A percentile compares a stretch with the other conserved stretches of the same genome.
Conservation (phyloP, 176 grass and related monocot species). For the Phyllostachys edulis region DNA sequence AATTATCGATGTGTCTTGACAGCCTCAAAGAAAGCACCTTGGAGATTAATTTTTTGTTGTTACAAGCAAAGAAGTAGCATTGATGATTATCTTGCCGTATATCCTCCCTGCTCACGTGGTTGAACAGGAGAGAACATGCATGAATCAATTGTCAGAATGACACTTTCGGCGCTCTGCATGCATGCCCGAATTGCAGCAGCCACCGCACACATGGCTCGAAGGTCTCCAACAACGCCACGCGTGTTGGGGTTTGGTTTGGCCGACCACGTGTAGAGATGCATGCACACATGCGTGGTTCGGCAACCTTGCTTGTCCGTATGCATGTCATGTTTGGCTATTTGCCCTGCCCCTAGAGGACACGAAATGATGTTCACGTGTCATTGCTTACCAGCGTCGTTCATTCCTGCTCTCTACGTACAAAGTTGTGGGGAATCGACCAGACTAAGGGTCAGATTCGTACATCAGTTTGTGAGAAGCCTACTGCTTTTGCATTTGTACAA, state of each 20-base stretch:
- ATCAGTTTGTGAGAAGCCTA: neutral
- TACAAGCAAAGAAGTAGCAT: neutral
- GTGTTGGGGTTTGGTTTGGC: neutral
- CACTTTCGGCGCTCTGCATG: conserved; percentile 17
- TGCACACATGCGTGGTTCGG: neutral
- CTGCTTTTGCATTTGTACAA: no score
- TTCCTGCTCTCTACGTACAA: neutral
- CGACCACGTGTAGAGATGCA: no score
- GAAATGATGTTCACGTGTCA: neutral
- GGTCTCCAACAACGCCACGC: neutral
- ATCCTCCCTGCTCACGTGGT: neutral
- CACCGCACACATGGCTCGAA: neutral
- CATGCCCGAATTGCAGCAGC: neutral
- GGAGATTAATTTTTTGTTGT: no score
- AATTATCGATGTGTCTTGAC: no score
- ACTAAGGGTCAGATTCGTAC: neutral
- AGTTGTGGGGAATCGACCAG: neutral
- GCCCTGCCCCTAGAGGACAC: neutral
- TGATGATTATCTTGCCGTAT: neutral
- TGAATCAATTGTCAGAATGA: neutral
- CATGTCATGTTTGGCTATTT: neutral
- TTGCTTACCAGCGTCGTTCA: neutral
- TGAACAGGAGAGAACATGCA: neutral
- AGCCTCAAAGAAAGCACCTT: no score
- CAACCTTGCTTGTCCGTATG: neutral